Conservation (phyloP, 495 filamentous ascomycete species). For the Penicillium riverlandense region DNA sequence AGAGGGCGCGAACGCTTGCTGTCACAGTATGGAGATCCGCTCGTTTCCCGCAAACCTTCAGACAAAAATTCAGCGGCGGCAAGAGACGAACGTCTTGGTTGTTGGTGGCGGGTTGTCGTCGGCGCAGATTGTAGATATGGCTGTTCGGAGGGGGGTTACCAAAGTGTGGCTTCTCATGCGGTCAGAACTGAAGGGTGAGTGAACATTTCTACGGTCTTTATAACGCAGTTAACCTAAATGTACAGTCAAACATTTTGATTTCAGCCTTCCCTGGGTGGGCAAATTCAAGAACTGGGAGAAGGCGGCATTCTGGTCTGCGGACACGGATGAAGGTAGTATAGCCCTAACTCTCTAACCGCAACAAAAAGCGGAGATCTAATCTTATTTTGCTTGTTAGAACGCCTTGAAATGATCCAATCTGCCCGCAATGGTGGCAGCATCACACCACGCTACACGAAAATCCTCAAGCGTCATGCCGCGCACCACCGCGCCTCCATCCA, state of each 20-base stretch:
- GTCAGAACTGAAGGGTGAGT: slow-evolving; percentile 42
- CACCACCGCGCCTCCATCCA: slow-evolving; percentile 39
- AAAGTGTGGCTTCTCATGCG: slow-evolving; percentile 54
- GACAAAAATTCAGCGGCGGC: slow-evolving; percentile 37
- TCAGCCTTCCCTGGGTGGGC: slow-evolving; percentile 56
- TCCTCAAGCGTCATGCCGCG: slow-evolving; percentile 42
- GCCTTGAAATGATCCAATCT: slow-evolving; percentile 45
- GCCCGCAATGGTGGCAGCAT: slow-evolving; percentile 58
- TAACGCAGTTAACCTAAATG: not conserved
- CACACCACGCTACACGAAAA: slow-evolving; percentile 49
- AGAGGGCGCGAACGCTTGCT: slow-evolving; percentile 33
- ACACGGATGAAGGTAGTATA: slow-evolving; percentile 41
- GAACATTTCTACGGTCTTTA: not conserved
- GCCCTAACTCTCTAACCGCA: not conserved
- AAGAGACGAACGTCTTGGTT: slow-evolving; percentile 46
- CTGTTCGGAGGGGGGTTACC: slow-evolving; percentile 42
- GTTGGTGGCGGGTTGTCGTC: slow-evolving; percentile 57
- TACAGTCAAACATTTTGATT: slow-evolving; percentile 55
- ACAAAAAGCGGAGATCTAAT: too few species aligned
- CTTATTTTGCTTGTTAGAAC: slow-evolving; percentile 21
- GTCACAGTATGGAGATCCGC: slow-evolving; percentile 50
- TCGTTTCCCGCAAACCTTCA: slow-evolving; percentile 40
- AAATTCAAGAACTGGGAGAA: slow-evolving; percentile 61
- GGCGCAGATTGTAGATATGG: slow-evolving; percentile 53
- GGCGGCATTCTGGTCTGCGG: slow-evolving; percentile 55